Evolutionary conservation across 225 moss, liverwort and hornwort genomes (phyloP).

Genomic region (Straminergon stramineum): DNA sequence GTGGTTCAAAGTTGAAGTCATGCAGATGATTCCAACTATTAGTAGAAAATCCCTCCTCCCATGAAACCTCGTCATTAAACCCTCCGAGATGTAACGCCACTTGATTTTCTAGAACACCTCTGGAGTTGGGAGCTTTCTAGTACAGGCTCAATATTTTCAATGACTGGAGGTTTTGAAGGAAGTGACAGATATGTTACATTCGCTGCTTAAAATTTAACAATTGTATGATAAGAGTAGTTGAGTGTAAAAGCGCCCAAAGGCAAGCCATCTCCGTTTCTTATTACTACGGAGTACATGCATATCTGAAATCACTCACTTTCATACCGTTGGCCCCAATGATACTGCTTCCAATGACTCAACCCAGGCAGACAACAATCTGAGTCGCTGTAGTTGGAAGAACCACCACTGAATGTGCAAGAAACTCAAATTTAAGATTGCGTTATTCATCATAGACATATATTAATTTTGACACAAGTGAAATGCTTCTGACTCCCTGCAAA

Average conservation of each 20-base stretch:
- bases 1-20: neutral
- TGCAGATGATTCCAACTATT: neutral
- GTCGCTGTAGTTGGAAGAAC: no score
- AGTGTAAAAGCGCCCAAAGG: neutral
- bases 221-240: neutral
- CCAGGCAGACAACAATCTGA: conserved; percentile 43
- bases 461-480: no score
- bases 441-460: no score
- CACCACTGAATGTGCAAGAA: no score
- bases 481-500: no score
- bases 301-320: conserved; percentile 24
- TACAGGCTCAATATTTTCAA: neutral
- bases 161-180: neutral
- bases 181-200: neutral
- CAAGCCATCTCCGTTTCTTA: neutral
- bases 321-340: conserved; percentile 45
- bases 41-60: neutral
- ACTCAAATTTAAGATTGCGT: no score
- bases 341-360: conserved; percentile 34
- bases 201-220: neutral
- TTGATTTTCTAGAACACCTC: neutral
- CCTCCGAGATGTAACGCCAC: neutral
- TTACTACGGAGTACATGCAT: neutral
- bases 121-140: neutral
- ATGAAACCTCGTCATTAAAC: neutral